Conservation (phyloP, 2,329 filamentous ascomycete genomes). For the Calonectria leucothoes region DNA sequence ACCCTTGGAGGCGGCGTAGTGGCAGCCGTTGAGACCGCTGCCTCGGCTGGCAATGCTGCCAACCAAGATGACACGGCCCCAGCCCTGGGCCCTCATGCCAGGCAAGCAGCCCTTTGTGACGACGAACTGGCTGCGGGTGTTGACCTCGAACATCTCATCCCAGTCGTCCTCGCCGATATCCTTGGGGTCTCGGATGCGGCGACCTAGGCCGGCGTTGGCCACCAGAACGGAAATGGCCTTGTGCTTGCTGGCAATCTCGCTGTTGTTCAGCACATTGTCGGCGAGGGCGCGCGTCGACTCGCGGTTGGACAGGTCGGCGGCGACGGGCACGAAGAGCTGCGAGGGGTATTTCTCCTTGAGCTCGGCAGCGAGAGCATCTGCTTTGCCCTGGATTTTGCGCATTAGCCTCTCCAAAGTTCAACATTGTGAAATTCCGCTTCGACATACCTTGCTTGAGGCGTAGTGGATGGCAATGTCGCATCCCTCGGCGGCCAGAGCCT, state of each 20-base stretch:
- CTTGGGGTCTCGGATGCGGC: slow-evolving; percentile 47
- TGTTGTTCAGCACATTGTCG: slow-evolving; percentile 3
- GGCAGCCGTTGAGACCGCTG: slow-evolving; percentile 48
- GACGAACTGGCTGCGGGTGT: slow-evolving; percentile 48
- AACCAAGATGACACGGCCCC: slow-evolving; percentile 47
- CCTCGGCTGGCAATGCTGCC: slow-evolving; percentile 50
- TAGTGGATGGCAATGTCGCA: slow-evolving; percentile 51
- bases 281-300: slow-evolving; percentile 21
- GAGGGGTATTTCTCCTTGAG: slow-evolving; percentile 35
- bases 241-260: slow-evolving; percentile 22
- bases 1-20: slow-evolving; percentile 49
- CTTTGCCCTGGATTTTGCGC: slow-evolving; percentile 46
- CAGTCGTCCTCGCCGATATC: slow-evolving; percentile 50
- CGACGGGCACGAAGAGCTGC: slow-evolving; percentile 42
- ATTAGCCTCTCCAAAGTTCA: too few relatives aligned
- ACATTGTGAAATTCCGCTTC: too few relatives aligned
- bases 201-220: slow-evolving; percentile 38
- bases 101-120: slow-evolving; percentile 45
- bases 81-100: slow-evolving; percentile 46
- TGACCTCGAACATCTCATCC: slow-evolving; percentile 50
- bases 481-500: slow-evolving; percentile 47
- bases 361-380: slow-evolving; percentile 42
- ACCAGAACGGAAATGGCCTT: slow-evolving; percentile 3
- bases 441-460: slow-evolving; percentile 45
- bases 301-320: slow-evolving; percentile 44